phyloP scores from a whole-genome alignment of 345 rosid species.

The Durio zibethinus region DNA sequence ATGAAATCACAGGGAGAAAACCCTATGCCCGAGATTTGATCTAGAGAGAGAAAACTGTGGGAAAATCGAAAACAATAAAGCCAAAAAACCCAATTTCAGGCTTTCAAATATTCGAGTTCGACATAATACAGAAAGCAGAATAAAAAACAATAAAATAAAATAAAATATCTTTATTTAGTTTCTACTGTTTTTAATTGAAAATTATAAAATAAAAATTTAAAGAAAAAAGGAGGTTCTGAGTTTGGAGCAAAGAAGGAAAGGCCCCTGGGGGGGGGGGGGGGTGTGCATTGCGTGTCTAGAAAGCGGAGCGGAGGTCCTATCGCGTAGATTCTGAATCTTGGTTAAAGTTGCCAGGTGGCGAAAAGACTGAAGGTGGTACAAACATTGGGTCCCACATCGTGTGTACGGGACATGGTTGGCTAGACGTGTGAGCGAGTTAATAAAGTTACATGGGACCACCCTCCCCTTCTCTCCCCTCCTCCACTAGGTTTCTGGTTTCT shows the following conservation, averaged over 20 bases:
- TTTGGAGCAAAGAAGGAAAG: neutral
- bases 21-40: slow-evolving; percentile 1
- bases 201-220: neutral
- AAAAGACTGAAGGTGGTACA: neutral
- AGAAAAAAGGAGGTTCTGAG: neutral
- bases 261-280: no score
- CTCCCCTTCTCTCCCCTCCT: no score
- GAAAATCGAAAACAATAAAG: slow-evolving; percentile 5
- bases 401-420: neutral
- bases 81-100: neutral
- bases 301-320: neutral
- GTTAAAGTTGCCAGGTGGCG: neutral
- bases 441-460: no score
- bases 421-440: neutral
- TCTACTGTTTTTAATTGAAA: neutral
- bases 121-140: neutral
- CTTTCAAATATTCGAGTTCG: slow-evolving; percentile 4
- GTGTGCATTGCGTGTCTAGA: neutral
- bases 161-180: neutral
- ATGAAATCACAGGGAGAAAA: slow-evolving; percentile 1
- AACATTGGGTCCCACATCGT: neutral
- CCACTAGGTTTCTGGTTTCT: no score
- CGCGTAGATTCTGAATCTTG: neutral
- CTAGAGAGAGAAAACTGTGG: slow-evolving; percentile 3
- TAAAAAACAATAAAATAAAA: neutral